Evolutionary conservation across 257 asterid species (phyloP).

Genomic region (Datura wrightii): DNA sequence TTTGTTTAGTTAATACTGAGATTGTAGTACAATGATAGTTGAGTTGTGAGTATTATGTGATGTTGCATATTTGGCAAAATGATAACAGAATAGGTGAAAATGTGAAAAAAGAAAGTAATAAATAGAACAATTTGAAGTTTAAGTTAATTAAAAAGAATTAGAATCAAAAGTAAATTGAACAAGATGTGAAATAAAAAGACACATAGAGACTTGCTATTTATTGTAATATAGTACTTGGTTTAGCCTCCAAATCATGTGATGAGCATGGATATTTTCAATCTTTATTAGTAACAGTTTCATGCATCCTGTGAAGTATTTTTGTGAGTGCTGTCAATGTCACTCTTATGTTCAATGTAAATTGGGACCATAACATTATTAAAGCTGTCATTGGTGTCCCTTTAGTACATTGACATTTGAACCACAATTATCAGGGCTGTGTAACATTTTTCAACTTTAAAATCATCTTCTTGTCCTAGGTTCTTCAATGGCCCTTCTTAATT

Average conservation of each 20-base stretch:
- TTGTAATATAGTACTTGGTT: background rate
- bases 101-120: conserved; percentile 1
- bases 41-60: background rate
- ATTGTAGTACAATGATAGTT: background rate
- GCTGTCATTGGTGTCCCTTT: conserved; percentile 24
- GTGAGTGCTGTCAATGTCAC: conserved; percentile 24
- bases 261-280: background rate
- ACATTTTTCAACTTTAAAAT: conserved; percentile 25
- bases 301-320: conserved; percentile 18
- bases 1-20: background rate
- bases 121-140: background rate
- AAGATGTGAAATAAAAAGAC: background rate
- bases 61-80: background rate
- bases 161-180: background rate
- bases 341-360: conserved; percentile 24
- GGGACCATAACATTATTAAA: conserved; percentile 29
- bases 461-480: conserved; percentile 28
- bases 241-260: conserved; percentile 4
- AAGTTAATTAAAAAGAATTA: background rate
- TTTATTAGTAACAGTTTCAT: background rate
- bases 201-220: background rate
- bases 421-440: conserved; percentile 17
- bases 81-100: background rate
- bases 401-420: conserved; percentile 30
- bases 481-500: background rate